Base-by-base conservation (phyloP, 2,329 filamentous ascomycete genomes). In the Trichophyton equinum region DNA sequence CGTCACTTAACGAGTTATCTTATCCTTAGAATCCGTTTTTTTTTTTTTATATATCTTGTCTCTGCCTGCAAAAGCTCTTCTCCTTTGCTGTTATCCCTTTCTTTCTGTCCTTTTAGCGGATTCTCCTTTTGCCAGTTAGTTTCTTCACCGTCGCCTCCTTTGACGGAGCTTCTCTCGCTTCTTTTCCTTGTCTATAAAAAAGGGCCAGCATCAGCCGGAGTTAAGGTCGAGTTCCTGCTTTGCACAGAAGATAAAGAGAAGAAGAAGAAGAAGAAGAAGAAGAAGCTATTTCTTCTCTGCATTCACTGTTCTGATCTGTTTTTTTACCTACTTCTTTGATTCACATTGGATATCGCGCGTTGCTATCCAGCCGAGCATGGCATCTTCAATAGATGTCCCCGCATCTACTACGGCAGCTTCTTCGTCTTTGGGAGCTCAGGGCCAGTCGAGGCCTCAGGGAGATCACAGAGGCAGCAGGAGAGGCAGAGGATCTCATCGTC, bases 381-480 rank as follows among this genome's bases (percentile, higher is more conserved):
- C 36, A 20, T 40, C 55, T 30, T 25, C 36, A 7, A 15, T 18
- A 42, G 56, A 46, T 3, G 56, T n/a, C 9, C 42, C 56, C 15
- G 15, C 38, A n/a, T n/a, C 51, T 36, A 38, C 56, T 3, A 1
- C 36, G 15, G 9, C 33, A 38, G 56, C 51, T 55, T 36, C 51
- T 55, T 36, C 51, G 30, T 33, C 51, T 9, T 30, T 47, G 27
- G 9, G 13, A 11, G 38, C 47, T 30, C 51, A 56, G 49, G 51
- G 3, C 13, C 13, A 13, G 18, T 36, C 47, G 11, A 38, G 49
- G 15, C 30, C 44, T 20, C 38, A 46, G 20, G 36, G 46, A 51
- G 42, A 49, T 25, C n/a, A 15, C 33, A 42, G 60, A 60, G 60
- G 42, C 11, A 30, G 57, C n/a, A 42, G 57, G 2, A 51, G 62